Evolutionary conservation across 73 alveolate species (phyloP).

Genomic region (Tetrahymena elliotti): DNA sequence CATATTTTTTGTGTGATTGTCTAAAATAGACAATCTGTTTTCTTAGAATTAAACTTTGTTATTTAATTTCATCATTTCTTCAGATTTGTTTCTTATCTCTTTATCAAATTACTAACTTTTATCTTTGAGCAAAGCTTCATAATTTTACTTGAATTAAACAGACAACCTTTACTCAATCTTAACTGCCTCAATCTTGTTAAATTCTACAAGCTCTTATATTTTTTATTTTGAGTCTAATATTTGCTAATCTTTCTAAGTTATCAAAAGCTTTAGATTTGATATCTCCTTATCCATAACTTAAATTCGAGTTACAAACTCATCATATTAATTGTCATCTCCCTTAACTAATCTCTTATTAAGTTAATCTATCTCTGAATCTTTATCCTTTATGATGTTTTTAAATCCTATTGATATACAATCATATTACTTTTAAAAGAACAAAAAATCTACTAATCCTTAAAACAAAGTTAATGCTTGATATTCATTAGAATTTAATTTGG

Average conservation of each 20-base stretch:
- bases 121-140: background rate
- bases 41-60: background rate
- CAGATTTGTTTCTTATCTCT: background rate
- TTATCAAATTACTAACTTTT: background rate
- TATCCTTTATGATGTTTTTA: background rate
- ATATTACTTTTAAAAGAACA: background rate
- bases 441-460: background rate
- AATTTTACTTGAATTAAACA: background rate
- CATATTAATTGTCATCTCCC: background rate
- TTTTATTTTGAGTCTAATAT: background rate
- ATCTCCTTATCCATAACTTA: background rate
- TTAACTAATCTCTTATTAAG: background rate
- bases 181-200: background rate
- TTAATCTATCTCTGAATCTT: background rate
- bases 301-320: background rate
- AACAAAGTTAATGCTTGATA: background rate
- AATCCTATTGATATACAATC: background rate
- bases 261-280: background rate
- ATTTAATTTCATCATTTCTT: background rate
- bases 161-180: background rate
- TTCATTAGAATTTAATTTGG: background rate
- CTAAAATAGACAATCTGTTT: background rate
- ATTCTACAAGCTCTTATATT: background rate
- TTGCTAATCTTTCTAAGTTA: background rate
- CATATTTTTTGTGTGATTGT: background rate